phyloP scores from a whole-genome alignment of 1,284 basidiomycete species.

The Xerocomus nothofagi region DNA sequence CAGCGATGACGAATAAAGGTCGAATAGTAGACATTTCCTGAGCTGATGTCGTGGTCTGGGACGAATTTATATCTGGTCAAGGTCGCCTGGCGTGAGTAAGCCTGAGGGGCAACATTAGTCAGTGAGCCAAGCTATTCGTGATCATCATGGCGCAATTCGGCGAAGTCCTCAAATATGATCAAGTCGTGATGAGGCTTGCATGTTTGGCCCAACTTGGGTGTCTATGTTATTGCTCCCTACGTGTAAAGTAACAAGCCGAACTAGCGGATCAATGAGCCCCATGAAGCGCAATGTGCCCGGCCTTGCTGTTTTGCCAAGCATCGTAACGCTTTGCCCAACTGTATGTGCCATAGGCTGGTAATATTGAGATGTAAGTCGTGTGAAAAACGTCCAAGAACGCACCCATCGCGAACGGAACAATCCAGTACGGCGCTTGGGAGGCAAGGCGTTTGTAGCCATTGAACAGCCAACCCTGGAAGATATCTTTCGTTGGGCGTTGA shows the following conservation, averaged over 20 bases:
- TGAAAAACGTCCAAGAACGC: conserved; percentile 34
- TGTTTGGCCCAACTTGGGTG: conserved; percentile 1
- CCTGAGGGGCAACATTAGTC: conserved; percentile 15
- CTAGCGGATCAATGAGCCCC: conserved; percentile 26
- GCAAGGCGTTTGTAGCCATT: conserved; percentile 83
- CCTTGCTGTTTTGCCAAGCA: conserved; percentile 77
- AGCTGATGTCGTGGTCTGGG: background rate
- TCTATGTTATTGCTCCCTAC: conserved; percentile 20
- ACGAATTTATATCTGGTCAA: conserved; percentile 17
- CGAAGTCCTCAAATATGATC: background rate
- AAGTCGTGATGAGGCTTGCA: background rate
- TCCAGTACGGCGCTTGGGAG: conserved; percentile 77
- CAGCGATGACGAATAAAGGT: conserved; percentile 52
- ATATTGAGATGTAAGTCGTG: background rate
- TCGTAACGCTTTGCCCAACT: conserved; percentile 79
- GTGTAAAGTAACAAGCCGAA: conserved; percentile 14
- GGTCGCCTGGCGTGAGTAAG: conserved; percentile 20
- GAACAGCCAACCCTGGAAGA: conserved; percentile 78
- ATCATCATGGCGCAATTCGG: conserved; percentile 14
- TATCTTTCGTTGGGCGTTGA: conserved; percentile 70
- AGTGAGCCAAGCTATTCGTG: background rate
- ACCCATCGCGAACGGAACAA: conserved; percentile 79
- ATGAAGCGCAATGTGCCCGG: conserved; percentile 63
- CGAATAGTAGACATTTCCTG: conserved; percentile 37
- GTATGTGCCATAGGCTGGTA: conserved; percentile 78